Evolutionary conservation across 1,284 basidiomycete species (phyloP).

Genomic region (Wolfiporia cocos): DNA sequence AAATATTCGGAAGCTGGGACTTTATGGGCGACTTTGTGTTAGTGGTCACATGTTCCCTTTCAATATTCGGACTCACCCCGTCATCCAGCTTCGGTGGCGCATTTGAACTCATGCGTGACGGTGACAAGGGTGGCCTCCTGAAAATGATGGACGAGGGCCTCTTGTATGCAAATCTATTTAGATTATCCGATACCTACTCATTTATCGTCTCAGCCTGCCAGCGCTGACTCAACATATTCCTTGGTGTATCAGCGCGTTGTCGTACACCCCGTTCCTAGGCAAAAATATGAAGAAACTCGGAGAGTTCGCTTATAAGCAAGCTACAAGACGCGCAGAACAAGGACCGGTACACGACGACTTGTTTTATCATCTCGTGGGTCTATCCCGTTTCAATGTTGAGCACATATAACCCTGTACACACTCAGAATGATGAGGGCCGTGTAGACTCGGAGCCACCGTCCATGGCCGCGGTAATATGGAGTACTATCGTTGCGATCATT

Average conservation of each 20-base stretch:
- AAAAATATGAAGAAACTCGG: background rate
- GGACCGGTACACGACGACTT: conserved; percentile 19
- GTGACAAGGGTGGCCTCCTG: conserved; percentile 16
- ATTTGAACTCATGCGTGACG: conserved; percentile 19
- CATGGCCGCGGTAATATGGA: background rate
- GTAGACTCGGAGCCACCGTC: background rate
- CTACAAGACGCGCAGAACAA: conserved; percentile 8
- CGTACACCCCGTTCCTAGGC: background rate
- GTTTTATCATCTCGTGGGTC: conserved; percentile 25
- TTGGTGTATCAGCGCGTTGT: conserved; percentile 2
- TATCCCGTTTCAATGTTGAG: background rate
- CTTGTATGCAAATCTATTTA: conserved; percentile 9
- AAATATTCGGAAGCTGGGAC: conserved; percentile 35
- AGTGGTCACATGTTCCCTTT: conserved; percentile 10
- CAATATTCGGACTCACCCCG: background rate
- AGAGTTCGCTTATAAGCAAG: conserved; percentile 5
- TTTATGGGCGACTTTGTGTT: conserved; percentile 61
- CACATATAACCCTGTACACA: background rate
- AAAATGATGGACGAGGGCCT: conserved; percentile 9
- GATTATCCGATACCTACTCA: background rate
- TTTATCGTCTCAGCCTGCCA: conserved; percentile 7
- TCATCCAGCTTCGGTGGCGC: conserved; percentile 25
- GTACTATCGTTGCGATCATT: conserved; percentile 10
- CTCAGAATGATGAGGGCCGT: background rate
- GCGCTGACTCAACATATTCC: conserved; percentile 5